These are phyloP conservation scores for Oenanthe sinensis DNA, from an alignment of 129 eudicot genomes.

Conservation along the genomic window DNA sequence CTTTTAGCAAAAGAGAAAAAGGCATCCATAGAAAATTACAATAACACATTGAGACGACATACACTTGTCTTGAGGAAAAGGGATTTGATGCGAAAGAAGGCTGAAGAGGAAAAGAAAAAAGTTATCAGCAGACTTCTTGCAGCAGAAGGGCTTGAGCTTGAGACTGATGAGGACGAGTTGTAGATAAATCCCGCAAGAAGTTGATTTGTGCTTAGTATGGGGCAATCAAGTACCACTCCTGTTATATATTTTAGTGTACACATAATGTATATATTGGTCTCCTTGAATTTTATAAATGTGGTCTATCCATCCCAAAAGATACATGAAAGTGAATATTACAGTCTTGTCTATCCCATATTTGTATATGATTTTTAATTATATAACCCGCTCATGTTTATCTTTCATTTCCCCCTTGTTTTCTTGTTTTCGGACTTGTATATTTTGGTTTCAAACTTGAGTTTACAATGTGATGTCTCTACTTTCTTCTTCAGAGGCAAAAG, in stretches of 20 bases:
- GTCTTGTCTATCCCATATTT: not conserved
- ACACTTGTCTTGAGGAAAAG: slow-evolving; percentile 81
- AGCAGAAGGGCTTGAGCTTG: slow-evolving; percentile 96
- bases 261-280: not conserved
- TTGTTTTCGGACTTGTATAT: no score
- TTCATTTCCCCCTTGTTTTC: not conserved
- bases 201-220: not conserved
- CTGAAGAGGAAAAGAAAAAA: slow-evolving; percentile 75
- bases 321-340: not conserved
- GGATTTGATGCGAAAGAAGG: slow-evolving; percentile 80
- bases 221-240: not conserved
- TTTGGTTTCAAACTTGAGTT: not conserved
- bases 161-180: slow-evolving; percentile 44
- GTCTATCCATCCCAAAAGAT: not conserved
- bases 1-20: slow-evolving; percentile 77
- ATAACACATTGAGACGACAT: slow-evolving; percentile 67
- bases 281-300: not conserved
- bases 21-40: slow-evolving; percentile 63
- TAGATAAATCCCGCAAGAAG: not conserved
- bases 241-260: not conserved
- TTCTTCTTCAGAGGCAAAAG: not conserved
- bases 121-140: slow-evolving; percentile 64
- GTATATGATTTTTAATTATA: not conserved
- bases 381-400: not conserved
- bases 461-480: not conserved